phyloP scores from a whole-genome alignment of 495 filamentous ascomycete genomes.

The Glarea lozoyensis region DNA sequence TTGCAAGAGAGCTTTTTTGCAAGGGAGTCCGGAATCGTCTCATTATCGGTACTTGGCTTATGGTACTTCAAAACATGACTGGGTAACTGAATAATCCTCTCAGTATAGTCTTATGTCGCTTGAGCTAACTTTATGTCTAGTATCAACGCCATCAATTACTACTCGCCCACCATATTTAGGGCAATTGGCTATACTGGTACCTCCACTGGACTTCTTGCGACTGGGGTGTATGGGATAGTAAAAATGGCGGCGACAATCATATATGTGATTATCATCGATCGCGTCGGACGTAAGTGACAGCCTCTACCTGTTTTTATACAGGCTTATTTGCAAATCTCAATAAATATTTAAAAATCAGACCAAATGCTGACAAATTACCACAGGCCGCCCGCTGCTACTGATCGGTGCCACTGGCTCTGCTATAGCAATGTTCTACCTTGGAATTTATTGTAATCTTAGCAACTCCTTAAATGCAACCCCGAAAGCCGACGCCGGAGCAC shows the following conservation, averaged over 20 bases:
- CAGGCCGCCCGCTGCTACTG: slow-evolving; percentile 36
- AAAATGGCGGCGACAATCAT: slow-evolving; percentile 11
- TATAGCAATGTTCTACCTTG: slow-evolving; percentile 50
- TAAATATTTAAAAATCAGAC: too few relatives aligned
- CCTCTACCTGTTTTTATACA: too few relatives aligned
- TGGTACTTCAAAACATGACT: slow-evolving; percentile 24
- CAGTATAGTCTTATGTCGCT: slow-evolving; percentile 13
- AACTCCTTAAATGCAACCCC: slow-evolving; percentile 22
- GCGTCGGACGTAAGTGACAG: background rate
- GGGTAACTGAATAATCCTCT: slow-evolving; percentile 2
- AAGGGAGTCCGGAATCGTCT: slow-evolving; percentile 23
- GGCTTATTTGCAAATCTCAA: too few relatives aligned
- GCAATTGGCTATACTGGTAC: slow-evolving; percentile 37
- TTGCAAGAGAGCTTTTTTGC: slow-evolving; percentile 13
- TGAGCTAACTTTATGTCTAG: background rate
- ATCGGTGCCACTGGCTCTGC: slow-evolving; percentile 41
- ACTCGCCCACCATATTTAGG: slow-evolving; percentile 41
- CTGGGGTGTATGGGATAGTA: slow-evolving; percentile 43
- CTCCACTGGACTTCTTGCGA: slow-evolving; percentile 35
- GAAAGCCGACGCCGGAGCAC: slow-evolving; percentile 21
- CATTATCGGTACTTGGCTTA: slow-evolving; percentile 21
- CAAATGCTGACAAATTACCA: background rate
- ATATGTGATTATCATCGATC: slow-evolving; percentile 45
- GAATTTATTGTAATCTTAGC: slow-evolving; percentile 35
- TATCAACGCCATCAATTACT: slow-evolving; percentile 43